Percentiles rank a stretch among this genome's conserved stretches.
phyloP scores from a whole-genome alignment of 2,329 filamentous ascomycete genomes.

The Ophiostoma ulmi region DNA sequence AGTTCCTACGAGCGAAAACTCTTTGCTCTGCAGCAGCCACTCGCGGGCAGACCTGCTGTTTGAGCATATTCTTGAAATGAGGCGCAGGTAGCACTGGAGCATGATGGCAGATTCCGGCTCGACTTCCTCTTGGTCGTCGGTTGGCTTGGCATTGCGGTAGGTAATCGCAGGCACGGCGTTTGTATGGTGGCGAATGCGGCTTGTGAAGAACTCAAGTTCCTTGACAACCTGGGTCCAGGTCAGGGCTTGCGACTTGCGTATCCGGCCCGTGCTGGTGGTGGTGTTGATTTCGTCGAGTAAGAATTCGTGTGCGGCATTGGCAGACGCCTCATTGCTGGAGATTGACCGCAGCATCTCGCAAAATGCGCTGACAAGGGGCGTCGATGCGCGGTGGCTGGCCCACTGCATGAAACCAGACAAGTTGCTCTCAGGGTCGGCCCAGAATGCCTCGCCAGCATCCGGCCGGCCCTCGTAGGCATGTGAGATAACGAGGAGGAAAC shows the following conservation, averaged over 20 bases:
- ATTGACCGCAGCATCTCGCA: slow-evolving; percentile 93
- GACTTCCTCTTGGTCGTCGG: slow-evolving; percentile 64
- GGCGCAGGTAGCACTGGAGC: slow-evolving; percentile 86
- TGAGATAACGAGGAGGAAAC: slow-evolving; percentile 86
- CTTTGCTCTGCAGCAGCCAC: slow-evolving; percentile 60
- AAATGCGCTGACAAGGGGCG: slow-evolving; percentile 91
- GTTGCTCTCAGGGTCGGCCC: slow-evolving; percentile 88
- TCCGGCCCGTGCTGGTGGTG: slow-evolving; percentile 58
- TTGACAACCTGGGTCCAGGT: slow-evolving; percentile 92
- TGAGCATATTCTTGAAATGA: slow-evolving; percentile 75
- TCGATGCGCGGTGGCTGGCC: slow-evolving; percentile 92
- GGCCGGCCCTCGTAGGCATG: slow-evolving; percentile 83
- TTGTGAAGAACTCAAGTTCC: slow-evolving; percentile 79
- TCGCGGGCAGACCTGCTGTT: slow-evolving; percentile 67
- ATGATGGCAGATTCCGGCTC: slow-evolving; percentile 95
- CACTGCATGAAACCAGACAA: slow-evolving; percentile 92
- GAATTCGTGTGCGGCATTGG: slow-evolving; percentile 80
- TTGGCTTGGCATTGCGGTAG: slow-evolving; percentile 56
- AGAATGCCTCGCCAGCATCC: slow-evolving; percentile 82
- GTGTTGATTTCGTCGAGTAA: slow-evolving; percentile 73
- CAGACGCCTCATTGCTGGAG: slow-evolving; percentile 74
- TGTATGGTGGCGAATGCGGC: slow-evolving; percentile 69
- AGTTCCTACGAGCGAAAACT: slow-evolving; percentile 65
- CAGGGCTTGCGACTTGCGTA: slow-evolving; percentile 75
- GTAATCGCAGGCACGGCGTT: slow-evolving; percentile 48